Percentiles rank a stretch among this genome's conserved stretches.
These are phyloP conservation scores for Fomitiporia mediterranea DNA, from an alignment of 1,284 basidiomycete species.

Conservation along the genomic window DNA sequence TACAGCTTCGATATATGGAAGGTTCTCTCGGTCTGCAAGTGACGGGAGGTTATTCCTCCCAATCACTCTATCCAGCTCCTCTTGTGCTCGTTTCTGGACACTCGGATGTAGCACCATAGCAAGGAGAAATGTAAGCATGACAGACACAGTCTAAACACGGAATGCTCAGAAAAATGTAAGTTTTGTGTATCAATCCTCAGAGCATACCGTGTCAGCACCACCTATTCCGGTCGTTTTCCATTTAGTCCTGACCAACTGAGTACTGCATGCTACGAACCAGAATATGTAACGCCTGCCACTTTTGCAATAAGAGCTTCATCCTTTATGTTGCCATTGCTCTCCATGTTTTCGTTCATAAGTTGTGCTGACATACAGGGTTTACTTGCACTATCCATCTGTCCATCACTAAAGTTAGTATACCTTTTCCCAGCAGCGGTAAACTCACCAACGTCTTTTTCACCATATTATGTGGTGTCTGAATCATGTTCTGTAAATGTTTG, in stretches of 20 bases:
- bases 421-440: not conserved
- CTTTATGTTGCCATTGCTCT: not conserved
- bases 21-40: constrained; percentile 49
- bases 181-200: not conserved
- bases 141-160: not conserved
- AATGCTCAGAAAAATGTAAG: not conserved
- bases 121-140: constrained; percentile 27
- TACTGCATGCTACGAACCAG: not conserved
- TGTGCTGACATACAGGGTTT: constrained; percentile 16
- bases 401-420: not conserved
- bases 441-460: constrained; percentile 12
- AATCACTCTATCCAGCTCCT: constrained; percentile 58
- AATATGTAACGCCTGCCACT: constrained; percentile 5
- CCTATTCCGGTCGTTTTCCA: not conserved
- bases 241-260: not conserved
- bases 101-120: constrained; percentile 50
- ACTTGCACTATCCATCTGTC: constrained; percentile 14
- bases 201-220: not conserved
- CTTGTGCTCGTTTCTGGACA: constrained; percentile 49
- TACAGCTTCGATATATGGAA: constrained; percentile 60
- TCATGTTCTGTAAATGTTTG: constrained; percentile 6
- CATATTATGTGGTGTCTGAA: constrained; percentile 4
- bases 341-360: constrained; percentile 6
- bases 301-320: constrained; percentile 13
- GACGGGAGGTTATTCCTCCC: constrained; percentile 56